Evolutionary conservation across 345 rosid species (phyloP).

Genomic region (Gossypium thurberi): DNA sequence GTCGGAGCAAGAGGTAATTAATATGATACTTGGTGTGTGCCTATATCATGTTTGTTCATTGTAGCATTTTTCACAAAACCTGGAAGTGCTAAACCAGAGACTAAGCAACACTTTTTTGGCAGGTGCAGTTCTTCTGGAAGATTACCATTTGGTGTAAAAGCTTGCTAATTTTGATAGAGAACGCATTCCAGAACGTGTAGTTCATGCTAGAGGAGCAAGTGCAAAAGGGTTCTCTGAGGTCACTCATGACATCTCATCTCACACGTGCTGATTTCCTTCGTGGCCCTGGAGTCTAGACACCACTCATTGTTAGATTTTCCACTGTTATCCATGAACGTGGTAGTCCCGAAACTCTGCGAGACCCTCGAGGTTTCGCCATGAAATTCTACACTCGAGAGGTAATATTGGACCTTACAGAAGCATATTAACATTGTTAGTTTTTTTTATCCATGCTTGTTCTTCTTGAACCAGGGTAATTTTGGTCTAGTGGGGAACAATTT

Average conservation of each 20-base stretch:
- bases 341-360: constrained; percentile 94
- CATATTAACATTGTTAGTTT: too few relatives aligned
- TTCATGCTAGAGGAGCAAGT: constrained; percentile 97
- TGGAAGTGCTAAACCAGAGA: too few relatives aligned
- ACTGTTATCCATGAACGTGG: constrained; percentile 99
- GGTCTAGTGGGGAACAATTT: constrained; percentile 98
- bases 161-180: constrained; percentile 90
- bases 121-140: constrained; percentile 97
- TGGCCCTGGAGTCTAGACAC: constrained; percentile 91
- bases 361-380: constrained; percentile 94
- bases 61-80: not conserved
- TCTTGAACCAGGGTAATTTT: constrained; percentile 63
- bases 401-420: not conserved
- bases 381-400: constrained; percentile 99
- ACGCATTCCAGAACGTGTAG: constrained; percentile 98
- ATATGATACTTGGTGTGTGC: not conserved
- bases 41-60: not conserved
- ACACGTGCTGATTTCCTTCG: constrained; percentile 94
- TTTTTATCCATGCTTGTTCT: too few relatives aligned
- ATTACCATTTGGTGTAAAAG: constrained; percentile 91
- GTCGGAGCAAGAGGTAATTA: constrained; percentile 54
- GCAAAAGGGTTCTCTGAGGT: constrained; percentile 99
- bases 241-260: constrained; percentile 70
- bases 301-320: constrained; percentile 89
- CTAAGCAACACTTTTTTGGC: not conserved